phyloP scores from a whole-genome alignment of 2,329 filamentous ascomycete genomes.

The Botryosphaeria dothidea region DNA sequence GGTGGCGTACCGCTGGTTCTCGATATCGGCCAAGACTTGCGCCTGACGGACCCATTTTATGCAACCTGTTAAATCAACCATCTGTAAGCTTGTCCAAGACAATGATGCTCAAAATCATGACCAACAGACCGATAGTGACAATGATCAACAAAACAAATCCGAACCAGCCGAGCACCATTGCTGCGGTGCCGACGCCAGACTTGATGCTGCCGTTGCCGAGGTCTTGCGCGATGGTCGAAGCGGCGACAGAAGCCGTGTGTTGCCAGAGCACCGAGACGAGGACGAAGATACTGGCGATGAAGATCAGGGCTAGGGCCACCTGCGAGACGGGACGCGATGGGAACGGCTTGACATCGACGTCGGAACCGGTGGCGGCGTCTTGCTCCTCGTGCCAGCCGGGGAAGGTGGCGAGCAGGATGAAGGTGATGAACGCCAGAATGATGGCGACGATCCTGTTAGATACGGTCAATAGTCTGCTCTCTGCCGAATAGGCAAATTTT shows the following conservation, averaged over 20 bases:
- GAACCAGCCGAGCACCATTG: constrained; percentile 98
- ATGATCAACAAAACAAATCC: constrained; percentile 90
- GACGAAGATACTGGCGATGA: constrained; percentile 65
- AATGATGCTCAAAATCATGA: constrained; percentile 94
- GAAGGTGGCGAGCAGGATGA: constrained; percentile 93
- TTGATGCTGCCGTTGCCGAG: constrained; percentile 86
- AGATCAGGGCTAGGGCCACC: constrained; percentile 90
- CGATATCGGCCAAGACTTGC: background rate
- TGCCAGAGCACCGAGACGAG: constrained; percentile 76
- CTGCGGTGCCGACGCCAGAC: constrained; percentile 86
- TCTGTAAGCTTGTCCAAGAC: constrained; percentile 57
- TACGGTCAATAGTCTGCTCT: constrained; percentile 2
- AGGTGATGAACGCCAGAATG: constrained; percentile 94
- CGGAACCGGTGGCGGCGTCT: constrained; percentile 72
- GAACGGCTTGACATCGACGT: constrained; percentile 91
- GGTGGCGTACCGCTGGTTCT: too few relatives aligned
- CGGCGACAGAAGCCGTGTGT: constrained; percentile 95
- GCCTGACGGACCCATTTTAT: background rate
- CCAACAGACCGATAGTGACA: constrained; percentile 88
- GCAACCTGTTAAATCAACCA: background rate
- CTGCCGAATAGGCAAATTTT: background rate
- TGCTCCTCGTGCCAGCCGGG: constrained; percentile 95
- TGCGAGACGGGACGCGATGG: constrained; percentile 91
- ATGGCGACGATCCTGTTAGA: constrained; percentile 83
- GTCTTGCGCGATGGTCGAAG: constrained; percentile 89